Percentiles rank a stretch among this genome's conserved stretches.
phyloP scores from a whole-genome alignment of 2,329 filamentous ascomycete species.

The Ceratocystis destructans region DNA sequence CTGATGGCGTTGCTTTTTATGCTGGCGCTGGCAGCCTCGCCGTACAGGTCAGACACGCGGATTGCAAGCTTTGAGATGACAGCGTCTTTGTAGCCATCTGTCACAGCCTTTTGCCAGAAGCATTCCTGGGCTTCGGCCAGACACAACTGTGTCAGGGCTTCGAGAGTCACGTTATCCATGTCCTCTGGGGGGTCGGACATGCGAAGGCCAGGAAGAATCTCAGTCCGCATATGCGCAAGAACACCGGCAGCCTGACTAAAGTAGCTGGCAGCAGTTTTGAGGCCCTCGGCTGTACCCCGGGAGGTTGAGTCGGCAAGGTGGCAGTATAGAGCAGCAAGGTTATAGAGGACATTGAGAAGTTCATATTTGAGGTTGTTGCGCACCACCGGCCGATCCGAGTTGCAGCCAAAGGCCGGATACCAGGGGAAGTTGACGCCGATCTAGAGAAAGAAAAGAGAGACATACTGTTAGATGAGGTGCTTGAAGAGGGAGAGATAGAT shows the following conservation, averaged over 20 bases:
- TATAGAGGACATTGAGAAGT: constrained; percentile 83
- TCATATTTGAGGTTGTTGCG: constrained; percentile 64
- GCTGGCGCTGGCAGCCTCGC: constrained; percentile 66
- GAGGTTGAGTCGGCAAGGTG: constrained; percentile 77
- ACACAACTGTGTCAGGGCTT: constrained; percentile 68
- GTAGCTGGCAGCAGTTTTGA: constrained; percentile 80
- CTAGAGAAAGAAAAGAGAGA: constrained; percentile 30
- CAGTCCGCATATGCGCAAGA: constrained; percentile 60
- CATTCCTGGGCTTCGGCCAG: constrained; percentile 93
- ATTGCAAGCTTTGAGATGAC: constrained; percentile 85
- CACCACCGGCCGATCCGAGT: constrained; percentile 57
- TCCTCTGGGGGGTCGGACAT: constrained; percentile 76
- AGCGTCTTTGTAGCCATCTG: constrained; percentile 83
- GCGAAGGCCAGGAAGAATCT: constrained; percentile 69
- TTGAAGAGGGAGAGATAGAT: not conserved
- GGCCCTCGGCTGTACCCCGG: constrained; percentile 61
- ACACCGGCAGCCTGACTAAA: constrained; percentile 81
- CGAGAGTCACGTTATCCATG: constrained; percentile 80
- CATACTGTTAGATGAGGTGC: not conserved
- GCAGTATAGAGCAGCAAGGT: constrained; percentile 83
- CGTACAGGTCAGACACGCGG: constrained; percentile 81
- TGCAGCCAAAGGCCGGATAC: constrained; percentile 89
- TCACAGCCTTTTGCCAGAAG: constrained; percentile 95
- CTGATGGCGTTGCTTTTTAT: constrained; percentile 81
- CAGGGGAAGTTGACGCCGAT: constrained; percentile 92